Percentiles rank a stretch among this genome's conserved stretches.
Conservation (phyloP, 2,329 filamentous ascomycete species). For the Fusarium incarnatum region DNA sequence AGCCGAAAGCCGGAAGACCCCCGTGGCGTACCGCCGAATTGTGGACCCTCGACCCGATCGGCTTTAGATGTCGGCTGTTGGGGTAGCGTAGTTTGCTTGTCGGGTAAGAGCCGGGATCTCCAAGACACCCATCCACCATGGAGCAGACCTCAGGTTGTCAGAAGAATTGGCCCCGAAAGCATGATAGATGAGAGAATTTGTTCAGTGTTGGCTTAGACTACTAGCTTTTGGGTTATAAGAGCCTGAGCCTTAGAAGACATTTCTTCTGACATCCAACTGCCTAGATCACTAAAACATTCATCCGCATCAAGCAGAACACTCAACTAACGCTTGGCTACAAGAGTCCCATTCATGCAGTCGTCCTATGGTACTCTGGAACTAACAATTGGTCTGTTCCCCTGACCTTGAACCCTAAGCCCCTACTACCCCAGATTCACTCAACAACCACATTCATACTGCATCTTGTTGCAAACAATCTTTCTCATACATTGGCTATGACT, state of each 20-base stretch:
- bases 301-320: too few relatives aligned
- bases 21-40: slow-evolving; percentile 35
- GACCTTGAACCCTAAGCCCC: rapidly evolving
- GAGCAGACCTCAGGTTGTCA: neutral
- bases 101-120: slow-evolving; percentile 25
- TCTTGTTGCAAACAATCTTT: neutral
- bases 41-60: slow-evolving; percentile 29
- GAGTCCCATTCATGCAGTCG: neutral
- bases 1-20: slow-evolving; percentile 31
- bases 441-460: neutral
- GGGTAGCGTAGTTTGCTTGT: neutral
- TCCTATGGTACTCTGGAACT: neutral
- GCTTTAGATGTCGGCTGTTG: slow-evolving; percentile 45
- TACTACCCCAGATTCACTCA: neutral
- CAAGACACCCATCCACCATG: neutral
- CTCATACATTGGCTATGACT: slow-evolving; percentile 4
- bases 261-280: too few relatives aligned
- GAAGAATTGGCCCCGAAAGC: neutral
- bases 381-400: neutral
- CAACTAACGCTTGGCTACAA: neutral
- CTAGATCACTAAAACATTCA: too few relatives aligned
- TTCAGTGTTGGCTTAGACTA: too few relatives aligned
- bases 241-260: rapidly evolving
- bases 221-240: too few relatives aligned
- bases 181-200: too few relatives aligned